phyloP scores from a whole-genome alignment of 2,329 filamentous ascomycete species.

The Sporothrix inflata region DNA sequence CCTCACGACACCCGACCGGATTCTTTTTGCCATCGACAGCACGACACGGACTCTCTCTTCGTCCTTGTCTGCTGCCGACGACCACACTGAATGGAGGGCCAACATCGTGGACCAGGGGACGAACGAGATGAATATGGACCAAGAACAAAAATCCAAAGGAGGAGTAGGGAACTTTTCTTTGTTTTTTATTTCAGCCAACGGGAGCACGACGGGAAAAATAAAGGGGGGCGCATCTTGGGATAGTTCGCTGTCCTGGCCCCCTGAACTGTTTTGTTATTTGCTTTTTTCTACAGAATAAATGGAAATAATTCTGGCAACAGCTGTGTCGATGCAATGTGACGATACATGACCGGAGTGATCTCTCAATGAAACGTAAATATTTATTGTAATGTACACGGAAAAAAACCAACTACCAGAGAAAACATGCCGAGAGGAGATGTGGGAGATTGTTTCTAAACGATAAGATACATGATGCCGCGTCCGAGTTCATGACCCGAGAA shows the following conservation, averaged over 20 bases:
- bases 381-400: constrained; percentile 38
- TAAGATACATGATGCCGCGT: constrained; percentile 27
- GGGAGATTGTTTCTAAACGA: constrained; percentile 32
- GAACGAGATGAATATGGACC: constrained; percentile 3
- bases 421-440: constrained; percentile 31
- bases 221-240: background rate
- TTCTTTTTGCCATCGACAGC: background rate
- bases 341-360: too few species aligned
- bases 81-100: constrained; percentile 1
- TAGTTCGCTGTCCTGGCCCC: background rate
- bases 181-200: constrained; percentile 2
- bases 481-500: background rate
- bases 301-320: constrained; percentile 20
- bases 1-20: constrained; percentile 23
- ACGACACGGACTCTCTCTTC: background rate
- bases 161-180: background rate
- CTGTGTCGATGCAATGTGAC: background rate
- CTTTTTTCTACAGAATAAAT: constrained; percentile 25
- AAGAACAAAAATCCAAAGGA: background rate
- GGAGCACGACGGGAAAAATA: constrained; percentile 11
- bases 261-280: constrained; percentile 13
- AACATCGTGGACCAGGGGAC: constrained; percentile 12
- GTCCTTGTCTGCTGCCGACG: background rate
- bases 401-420: constrained; percentile 28
- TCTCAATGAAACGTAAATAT: background rate